phyloP scores from a whole-genome alignment of 225 moss, liverwort and hornwort genomes.

The Anthoceros angustus region DNA sequence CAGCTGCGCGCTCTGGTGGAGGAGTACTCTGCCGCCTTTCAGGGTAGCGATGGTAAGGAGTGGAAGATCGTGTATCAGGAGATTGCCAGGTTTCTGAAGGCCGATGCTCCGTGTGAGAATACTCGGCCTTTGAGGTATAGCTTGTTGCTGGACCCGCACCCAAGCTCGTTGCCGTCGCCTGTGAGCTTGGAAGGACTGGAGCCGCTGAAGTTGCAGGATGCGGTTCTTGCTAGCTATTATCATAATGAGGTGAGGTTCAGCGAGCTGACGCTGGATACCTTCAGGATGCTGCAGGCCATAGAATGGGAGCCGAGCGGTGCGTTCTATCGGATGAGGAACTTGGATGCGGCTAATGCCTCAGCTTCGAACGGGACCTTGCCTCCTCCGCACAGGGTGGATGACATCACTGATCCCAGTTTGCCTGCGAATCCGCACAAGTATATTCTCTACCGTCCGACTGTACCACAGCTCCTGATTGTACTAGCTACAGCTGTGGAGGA shows the following conservation, averaged over 20 bases:
- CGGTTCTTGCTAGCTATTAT: constrained; percentile 89
- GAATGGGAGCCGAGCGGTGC: constrained; percentile 97
- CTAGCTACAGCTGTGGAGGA: constrained; percentile 91
- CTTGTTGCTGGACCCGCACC: constrained; percentile 75
- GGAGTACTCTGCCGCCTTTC: constrained; percentile 27
- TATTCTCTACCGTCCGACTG: constrained; percentile 88
- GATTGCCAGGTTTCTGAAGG: constrained; percentile 80
- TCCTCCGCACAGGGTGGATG: constrained; percentile 34
- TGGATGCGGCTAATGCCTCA: constrained; percentile 20
- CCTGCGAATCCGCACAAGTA: constrained; percentile 96
- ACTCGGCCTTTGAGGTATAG: constrained; percentile 86
- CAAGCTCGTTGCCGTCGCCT: constrained; percentile 29
- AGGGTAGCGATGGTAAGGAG: constrained; percentile 82
- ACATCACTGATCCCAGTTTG: constrained; percentile 84
- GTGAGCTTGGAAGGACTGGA: constrained; percentile 34
- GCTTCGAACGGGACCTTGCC: constrained; percentile 16
- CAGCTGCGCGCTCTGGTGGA: constrained; percentile 77
- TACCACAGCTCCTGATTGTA: constrained; percentile 80
- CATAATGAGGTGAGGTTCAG: constrained; percentile 97
- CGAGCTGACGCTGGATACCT: constrained; percentile 93
- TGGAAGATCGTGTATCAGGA: constrained; percentile 91
- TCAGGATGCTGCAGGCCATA: constrained; percentile 91
- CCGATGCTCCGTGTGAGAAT: constrained; percentile 64
- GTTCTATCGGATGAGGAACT: constrained; percentile 43
- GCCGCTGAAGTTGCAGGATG: constrained; percentile 72